phyloP scores from a whole-genome alignment of 2,329 filamentous ascomycete species.

The Ophiocordyceps camponoti-leonardi region DNA sequence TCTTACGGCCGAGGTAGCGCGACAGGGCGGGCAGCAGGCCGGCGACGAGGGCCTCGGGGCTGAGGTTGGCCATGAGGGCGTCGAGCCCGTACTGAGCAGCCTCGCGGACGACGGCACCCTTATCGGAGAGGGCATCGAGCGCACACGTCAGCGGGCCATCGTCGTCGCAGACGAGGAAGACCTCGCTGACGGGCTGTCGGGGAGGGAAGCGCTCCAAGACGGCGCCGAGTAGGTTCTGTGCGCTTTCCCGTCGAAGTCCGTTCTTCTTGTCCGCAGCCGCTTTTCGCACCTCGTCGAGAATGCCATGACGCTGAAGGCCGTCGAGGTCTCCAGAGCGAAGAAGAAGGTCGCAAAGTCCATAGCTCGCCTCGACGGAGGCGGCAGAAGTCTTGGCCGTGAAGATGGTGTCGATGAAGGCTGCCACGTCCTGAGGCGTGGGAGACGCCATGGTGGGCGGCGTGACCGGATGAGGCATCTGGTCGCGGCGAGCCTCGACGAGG shows the following conservation, averaged over 20 bases:
- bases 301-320: slow-evolving; percentile 34
- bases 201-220: slow-evolving; percentile 79
- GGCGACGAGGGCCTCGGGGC: slow-evolving; percentile 65
- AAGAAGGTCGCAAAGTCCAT: slow-evolving; percentile 42
- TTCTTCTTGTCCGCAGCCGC: slow-evolving; percentile 90
- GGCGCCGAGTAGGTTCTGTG: slow-evolving; percentile 88
- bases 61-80: slow-evolving; percentile 64
- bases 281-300: slow-evolving; percentile 43
- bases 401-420: slow-evolving; percentile 45
- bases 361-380: slow-evolving; percentile 47
- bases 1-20: slow-evolving; percentile 62
- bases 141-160: slow-evolving; percentile 54
- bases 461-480: slow-evolving; percentile 28
- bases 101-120: slow-evolving; percentile 74
- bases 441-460: slow-evolving; percentile 31
- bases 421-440: slow-evolving; percentile 49
- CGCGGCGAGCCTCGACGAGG: not conserved
- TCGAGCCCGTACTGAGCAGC: slow-evolving; percentile 90
- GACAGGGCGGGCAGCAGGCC: slow-evolving; percentile 64
- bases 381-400: slow-evolving; percentile 54
- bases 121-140: slow-evolving; percentile 78
- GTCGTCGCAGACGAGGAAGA: slow-evolving; percentile 68
- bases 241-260: slow-evolving; percentile 66
- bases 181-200: slow-evolving; percentile 61
- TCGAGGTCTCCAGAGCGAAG: slow-evolving; percentile 34